Conservation (phyloP, 2,329 filamentous ascomycete species). For the Cladobotryum protrusum region DNA sequence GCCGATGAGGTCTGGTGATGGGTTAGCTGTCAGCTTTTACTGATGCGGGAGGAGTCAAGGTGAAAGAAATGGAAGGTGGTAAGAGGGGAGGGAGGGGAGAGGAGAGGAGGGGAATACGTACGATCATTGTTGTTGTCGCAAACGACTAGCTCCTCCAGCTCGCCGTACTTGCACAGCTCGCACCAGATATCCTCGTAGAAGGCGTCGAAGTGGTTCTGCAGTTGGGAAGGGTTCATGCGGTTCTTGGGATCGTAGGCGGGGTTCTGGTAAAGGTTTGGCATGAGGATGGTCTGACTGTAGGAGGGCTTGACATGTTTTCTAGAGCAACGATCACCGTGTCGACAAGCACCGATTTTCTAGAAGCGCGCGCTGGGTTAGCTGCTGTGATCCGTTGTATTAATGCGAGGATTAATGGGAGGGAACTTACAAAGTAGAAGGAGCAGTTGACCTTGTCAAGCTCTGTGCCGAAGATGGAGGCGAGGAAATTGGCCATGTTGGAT, state of each 20-base stretch:
- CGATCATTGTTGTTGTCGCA: slow-evolving; percentile 99
- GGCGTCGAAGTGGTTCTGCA: slow-evolving; percentile 98
- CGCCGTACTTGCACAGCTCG: slow-evolving; percentile 98
- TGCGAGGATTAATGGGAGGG: neutral
- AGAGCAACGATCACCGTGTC: slow-evolving; percentile 95
- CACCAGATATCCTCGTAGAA: slow-evolving; percentile 99
- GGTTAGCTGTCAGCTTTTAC: slow-evolving; percentile 1
- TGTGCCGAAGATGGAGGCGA: slow-evolving; percentile 98
- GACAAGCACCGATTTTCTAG: slow-evolving; percentile 98
- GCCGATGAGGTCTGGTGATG: slow-evolving; percentile 72
- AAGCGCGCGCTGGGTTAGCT: neutral
- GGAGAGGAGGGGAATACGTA: slow-evolving; percentile 43
- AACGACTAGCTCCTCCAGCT: slow-evolving; percentile 94
- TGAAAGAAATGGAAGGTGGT: neutral
- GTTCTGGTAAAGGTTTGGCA: slow-evolving; percentile 99
- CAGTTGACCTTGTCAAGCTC: slow-evolving; percentile 99
- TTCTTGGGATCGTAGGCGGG: slow-evolving; percentile 93
- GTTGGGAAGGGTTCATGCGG: slow-evolving; percentile 92
- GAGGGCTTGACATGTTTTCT: slow-evolving; percentile 99
- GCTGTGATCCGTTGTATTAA: neutral
- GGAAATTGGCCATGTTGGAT: slow-evolving; percentile 83
- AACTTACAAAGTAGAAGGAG: slow-evolving; percentile 73
- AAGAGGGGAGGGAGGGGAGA: too few species aligned
- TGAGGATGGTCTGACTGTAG: slow-evolving; percentile 94
- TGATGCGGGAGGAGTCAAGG: neutral